Conservation (phyloP, 2,329 filamentous ascomycete genomes). For the Trichoderma sp. region DNA sequence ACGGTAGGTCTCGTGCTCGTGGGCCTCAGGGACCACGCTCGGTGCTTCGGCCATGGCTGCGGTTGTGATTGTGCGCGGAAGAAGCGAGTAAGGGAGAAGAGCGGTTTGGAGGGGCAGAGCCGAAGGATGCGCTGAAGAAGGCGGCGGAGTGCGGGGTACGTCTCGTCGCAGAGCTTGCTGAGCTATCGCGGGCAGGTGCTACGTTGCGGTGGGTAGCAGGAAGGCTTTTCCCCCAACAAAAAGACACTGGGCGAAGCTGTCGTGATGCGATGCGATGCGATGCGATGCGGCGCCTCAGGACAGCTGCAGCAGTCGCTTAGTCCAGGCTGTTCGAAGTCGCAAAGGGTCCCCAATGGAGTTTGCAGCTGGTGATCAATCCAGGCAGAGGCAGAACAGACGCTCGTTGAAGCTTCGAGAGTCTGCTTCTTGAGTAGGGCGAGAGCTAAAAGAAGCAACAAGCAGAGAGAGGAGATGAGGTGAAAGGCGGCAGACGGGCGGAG, state of each 20-base stretch:
- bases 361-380: not conserved
- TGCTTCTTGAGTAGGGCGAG: not conserved
- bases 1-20: slow-evolving; percentile 75
- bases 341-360: not conserved
- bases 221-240: not conserved
- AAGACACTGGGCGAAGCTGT: slow-evolving; percentile 2
- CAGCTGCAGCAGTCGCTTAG: not conserved
- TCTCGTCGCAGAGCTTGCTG: slow-evolving; percentile 5
- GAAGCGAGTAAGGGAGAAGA: not conserved
- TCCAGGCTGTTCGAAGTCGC: slow-evolving; percentile 5
- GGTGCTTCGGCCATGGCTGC: slow-evolving; percentile 50
- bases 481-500: slow-evolving; percentile 16
- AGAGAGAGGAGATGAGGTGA: not conserved
- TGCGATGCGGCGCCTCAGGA: not conserved
- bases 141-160: slow-evolving; percentile 27
- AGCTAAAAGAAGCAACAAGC: slow-evolving; percentile 1
- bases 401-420: too few relatives aligned
- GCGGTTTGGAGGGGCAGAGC: slow-evolving; percentile 20
- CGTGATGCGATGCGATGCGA: slow-evolving; percentile 7
- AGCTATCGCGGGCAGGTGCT: not conserved
- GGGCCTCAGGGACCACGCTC: slow-evolving; percentile 70
- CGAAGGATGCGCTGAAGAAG: slow-evolving; percentile 14
- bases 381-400: too few relatives aligned
- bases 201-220: slow-evolving; percentile 3
- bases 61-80: slow-evolving; percentile 1